These are phyloP conservation scores for Gleditsia sinensis DNA, from an alignment of 306 rosid genomes.

Conservation along the genomic window DNA sequence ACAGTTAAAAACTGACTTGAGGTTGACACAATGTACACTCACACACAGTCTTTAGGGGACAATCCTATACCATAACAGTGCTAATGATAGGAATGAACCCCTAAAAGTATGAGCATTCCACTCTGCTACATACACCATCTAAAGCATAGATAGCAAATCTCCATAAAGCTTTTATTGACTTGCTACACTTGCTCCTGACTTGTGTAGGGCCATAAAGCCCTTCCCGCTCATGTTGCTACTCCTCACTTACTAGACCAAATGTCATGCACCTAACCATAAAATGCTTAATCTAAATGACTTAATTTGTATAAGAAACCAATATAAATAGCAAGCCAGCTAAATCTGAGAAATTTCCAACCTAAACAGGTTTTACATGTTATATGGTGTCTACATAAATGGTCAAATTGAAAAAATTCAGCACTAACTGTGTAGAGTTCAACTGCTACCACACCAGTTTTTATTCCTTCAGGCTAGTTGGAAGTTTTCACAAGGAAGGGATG, in stretches of 20 bases:
- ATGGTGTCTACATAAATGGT: background rate
- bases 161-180: background rate
- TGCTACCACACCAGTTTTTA: background rate
- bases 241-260: conserved; percentile 14
- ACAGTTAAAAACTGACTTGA: background rate
- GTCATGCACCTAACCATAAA: background rate
- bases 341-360: background rate
- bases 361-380: conserved; percentile 1
- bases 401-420: background rate
- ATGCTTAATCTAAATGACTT: background rate
- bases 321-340: conserved; percentile 9
- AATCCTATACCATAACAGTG: background rate
- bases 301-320: background rate
- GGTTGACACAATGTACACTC: background rate
- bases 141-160: background rate
- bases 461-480: background rate
- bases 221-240: too few species aligned
- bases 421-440: background rate
- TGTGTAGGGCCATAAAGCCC: too few species aligned
- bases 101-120: background rate
- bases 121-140: background rate
- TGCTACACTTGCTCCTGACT: too few species aligned
- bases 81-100: background rate
- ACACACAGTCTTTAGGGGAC: background rate
- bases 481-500: background rate